phyloP scores from a whole-genome alignment of 129 eudicot species.

The Tagetes patula region DNA sequence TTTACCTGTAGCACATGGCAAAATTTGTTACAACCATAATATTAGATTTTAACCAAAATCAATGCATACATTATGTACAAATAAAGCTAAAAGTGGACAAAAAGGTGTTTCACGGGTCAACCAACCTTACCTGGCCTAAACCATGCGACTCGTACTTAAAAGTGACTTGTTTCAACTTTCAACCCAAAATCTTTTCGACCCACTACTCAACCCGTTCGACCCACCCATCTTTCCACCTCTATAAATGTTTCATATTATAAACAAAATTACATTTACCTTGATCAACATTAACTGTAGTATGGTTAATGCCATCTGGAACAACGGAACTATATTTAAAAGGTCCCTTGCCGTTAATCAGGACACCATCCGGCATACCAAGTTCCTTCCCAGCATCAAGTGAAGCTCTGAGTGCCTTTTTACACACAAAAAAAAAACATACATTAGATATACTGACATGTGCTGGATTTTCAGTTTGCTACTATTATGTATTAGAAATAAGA shows the following conservation, averaged over 20 bases:
- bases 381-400: conserved; percentile 64
- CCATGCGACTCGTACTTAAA: background rate
- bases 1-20: conserved; percentile 51
- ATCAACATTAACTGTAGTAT: conserved; percentile 72
- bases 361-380: conserved; percentile 87
- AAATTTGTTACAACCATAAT: background rate
- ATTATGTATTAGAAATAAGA: background rate
- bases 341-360: conserved; percentile 94
- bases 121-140: background rate
- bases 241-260: background rate
- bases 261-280: conserved; percentile 45
- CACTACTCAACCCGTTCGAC: background rate
- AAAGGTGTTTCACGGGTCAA: background rate
- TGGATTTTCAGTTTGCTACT: background rate
- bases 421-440: conserved; percentile 4
- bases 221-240: background rate
- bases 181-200: background rate
- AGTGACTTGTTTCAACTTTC: background rate
- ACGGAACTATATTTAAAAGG: conserved; percentile 69
- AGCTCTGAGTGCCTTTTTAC: conserved; percentile 47
- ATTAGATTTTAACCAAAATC: background rate
- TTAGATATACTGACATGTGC: background rate
- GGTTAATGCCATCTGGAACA: conserved; percentile 66
- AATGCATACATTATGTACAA: background rate
- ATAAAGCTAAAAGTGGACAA: too few species aligned